Conservation (phyloP, 345 rosid genomes). For the Erodium maritimum region DNA sequence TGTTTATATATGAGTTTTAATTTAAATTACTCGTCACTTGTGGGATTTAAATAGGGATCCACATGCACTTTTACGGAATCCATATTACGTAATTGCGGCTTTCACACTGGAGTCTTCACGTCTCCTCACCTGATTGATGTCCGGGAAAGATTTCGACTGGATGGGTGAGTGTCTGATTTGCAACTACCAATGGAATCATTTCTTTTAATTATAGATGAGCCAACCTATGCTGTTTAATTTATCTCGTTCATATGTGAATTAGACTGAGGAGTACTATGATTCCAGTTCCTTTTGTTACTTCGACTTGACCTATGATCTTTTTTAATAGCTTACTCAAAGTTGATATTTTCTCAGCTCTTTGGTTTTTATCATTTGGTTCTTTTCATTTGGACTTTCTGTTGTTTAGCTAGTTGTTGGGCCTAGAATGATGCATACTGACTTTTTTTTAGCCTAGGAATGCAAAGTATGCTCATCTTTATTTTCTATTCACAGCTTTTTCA, state of each 20-base stretch:
- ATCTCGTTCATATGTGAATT: background rate
- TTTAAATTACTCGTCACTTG: background rate
- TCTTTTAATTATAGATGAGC: background rate
- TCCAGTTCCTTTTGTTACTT: background rate
- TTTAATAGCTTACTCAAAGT: slow-evolving; percentile 2
- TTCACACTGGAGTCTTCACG: slow-evolving; percentile 83
- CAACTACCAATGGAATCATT: background rate
- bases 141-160: slow-evolving; percentile 77
- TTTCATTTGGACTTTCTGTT: background rate
- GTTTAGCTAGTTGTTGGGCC: background rate
- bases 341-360: background rate
- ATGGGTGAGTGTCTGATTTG: slow-evolving; percentile 46
- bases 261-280: background rate
- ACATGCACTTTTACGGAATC: slow-evolving; percentile 85
- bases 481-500: background rate
- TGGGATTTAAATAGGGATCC: slow-evolving; percentile 52
- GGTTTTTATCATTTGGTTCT: background rate
- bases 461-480: background rate
- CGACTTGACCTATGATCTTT: background rate
- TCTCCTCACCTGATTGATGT: slow-evolving; percentile 94
- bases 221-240: background rate
- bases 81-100: slow-evolving; percentile 67
- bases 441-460: background rate
- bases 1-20: background rate
- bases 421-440: background rate